Evolutionary conservation across 2,329 filamentous ascomycete genomes (phyloP), one percentile per base, ranked within the genome.

Genomic region (Phymatotrichopsis omnivora): DNA sequence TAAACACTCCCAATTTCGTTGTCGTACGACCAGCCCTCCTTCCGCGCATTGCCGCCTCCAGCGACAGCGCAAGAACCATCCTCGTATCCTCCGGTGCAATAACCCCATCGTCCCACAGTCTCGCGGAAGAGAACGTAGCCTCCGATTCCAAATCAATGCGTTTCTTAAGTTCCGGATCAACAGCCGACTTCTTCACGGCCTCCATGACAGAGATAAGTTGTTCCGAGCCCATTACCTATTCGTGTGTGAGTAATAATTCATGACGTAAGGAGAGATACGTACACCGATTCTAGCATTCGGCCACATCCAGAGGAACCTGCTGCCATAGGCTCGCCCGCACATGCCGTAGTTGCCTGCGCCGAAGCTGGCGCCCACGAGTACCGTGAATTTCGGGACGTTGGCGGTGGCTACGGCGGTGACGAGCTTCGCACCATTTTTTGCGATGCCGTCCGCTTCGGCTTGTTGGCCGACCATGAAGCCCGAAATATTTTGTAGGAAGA

Each of bases 311-410:
- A 56, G 31, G 27, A 96, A 85, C 10, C 86, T 72, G 0, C 89
- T 89, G n/a, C 76, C 77, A 65, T 95, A 98, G 2, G 91, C 89
- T 39, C 91, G 75, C 17, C 91, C 91, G 61, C 85, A 96, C 91
- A 98, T 98, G 58, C 89, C 91, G 62, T 98, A 98, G 65, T 96
- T 98, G 3, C 91, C 91, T 6, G 89, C 89, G 47, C 89, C 89
- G 55, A 91, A 91, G 62, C 81, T 87, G 23, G 82, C 83, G 19
- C 91, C 91, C n/a, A 95, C 80, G 1, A 98, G 84, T 12, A 98
- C 85, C 1, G 91, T 98, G 61, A 96, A 89, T 65, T 98, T 96
- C 56, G 91, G 89, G 31, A 96, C 89, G 56, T 91, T 78, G 3
- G 89, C 87, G 61, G 87, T 95, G 7, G 86, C 85, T 8, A 96